These are phyloP conservation scores for Kuraishia capsulata DNA, from an alignment of 805 yeast species.

Conservation along the genomic window DNA sequence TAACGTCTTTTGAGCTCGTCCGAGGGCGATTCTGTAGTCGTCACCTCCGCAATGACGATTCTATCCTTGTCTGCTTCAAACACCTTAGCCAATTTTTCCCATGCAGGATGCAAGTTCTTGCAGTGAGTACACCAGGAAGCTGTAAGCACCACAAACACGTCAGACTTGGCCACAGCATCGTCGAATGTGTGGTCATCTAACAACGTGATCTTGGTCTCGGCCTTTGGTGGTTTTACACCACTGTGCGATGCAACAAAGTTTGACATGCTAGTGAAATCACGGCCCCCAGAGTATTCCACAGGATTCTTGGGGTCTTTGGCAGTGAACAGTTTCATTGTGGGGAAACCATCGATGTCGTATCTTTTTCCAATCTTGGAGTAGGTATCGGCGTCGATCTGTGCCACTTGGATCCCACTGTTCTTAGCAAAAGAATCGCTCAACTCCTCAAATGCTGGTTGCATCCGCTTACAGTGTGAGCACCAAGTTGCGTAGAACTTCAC, in stretches of 20 bases:
- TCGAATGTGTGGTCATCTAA: slow-evolving; percentile 26
- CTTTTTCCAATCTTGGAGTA: slow-evolving; percentile 39
- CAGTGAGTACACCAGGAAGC: slow-evolving; percentile 57
- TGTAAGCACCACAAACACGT: slow-evolving; percentile 43
- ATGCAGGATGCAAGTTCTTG: slow-evolving; percentile 39
- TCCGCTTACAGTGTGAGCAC: slow-evolving; percentile 60
- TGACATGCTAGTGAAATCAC: slow-evolving; percentile 41
- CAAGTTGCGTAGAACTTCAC: slow-evolving; percentile 71
- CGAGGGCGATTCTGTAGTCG: slow-evolving; percentile 35
- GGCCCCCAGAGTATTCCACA: slow-evolving; percentile 44
- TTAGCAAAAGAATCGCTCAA: slow-evolving; percentile 29
- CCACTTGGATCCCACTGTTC: slow-evolving; percentile 31
- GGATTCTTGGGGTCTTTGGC: slow-evolving; percentile 39
- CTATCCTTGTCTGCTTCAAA: slow-evolving; percentile 29
- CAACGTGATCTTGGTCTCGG: slow-evolving; percentile 14
- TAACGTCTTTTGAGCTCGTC: slow-evolving; percentile 30
- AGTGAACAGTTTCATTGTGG: slow-evolving; percentile 50
- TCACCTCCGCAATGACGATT: slow-evolving; percentile 36
- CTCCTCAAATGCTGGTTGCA: slow-evolving; percentile 47
- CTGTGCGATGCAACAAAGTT: slow-evolving; percentile 34
- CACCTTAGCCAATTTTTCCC: slow-evolving; percentile 39
- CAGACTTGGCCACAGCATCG: slow-evolving; percentile 24
- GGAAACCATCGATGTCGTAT: slow-evolving; percentile 54
- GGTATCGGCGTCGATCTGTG: slow-evolving; percentile 53
- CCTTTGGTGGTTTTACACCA: slow-evolving; percentile 17